A percentile compares a stretch with the other conserved stretches of the same genome.
Evolutionary conservation across 2,329 filamentous ascomycete species (phyloP).

Genomic region (Ustilaginoidea virens): DNA sequence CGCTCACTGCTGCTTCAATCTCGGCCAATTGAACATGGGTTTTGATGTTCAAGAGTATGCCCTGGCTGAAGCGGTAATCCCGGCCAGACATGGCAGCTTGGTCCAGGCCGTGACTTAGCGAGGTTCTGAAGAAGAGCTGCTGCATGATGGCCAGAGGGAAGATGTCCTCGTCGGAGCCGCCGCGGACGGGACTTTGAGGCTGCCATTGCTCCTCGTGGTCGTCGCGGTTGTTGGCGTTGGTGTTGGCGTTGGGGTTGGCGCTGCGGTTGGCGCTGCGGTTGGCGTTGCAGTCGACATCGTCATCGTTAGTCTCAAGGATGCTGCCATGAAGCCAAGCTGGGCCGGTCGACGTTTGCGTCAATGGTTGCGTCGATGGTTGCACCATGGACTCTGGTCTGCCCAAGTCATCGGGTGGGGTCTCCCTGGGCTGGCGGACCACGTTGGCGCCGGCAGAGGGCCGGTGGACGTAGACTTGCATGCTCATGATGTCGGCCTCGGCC

Average conservation of each 20-base stretch:
- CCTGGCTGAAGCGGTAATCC: conserved; percentile 34
- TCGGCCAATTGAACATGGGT: conserved; percentile 25
- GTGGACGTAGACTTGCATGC: conserved; percentile 27
- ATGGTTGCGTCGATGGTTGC: conserved; percentile 1
- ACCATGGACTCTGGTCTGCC: conserved; percentile 4
- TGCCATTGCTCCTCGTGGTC: too few relatives aligned
- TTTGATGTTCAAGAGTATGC: conserved; percentile 29
- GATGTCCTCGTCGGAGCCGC: conserved; percentile 15
- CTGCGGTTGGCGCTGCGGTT: too few relatives aligned
- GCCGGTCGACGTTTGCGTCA: too few relatives aligned
- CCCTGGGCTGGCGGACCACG: too few relatives aligned
- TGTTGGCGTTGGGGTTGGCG: too few relatives aligned
- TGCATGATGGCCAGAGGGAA: conserved; percentile 39
- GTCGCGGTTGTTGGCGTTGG: not conserved
- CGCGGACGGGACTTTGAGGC: too few relatives aligned
- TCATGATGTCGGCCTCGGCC: conserved; percentile 28
- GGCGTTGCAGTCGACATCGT: too few relatives aligned
- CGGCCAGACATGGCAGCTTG: conserved; percentile 15
- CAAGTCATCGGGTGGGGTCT: not conserved
- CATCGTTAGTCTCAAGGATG: too few relatives aligned
- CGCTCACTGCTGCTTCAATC: conserved; percentile 30
- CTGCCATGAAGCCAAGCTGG: too few relatives aligned
- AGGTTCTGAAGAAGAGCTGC: conserved; percentile 34
- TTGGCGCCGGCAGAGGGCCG: conserved; percentile 4
- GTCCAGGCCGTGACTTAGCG: conserved; percentile 21